Evolutionary conservation across 2,329 filamentous ascomycete species (phyloP).

Genomic region (Neonectria punicea): DNA sequence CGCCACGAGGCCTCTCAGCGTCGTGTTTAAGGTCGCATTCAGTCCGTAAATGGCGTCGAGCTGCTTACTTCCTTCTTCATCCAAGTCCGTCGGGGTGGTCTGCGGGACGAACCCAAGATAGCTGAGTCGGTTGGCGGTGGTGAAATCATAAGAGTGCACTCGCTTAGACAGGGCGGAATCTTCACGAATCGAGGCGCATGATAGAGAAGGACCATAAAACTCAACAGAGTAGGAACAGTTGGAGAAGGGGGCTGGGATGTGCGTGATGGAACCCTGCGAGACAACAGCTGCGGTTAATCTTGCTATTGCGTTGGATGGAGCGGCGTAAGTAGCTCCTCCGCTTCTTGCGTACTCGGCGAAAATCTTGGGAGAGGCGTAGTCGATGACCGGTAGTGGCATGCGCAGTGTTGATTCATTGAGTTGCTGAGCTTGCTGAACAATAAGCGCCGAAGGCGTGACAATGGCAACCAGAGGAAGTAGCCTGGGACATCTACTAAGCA

Average conservation of each 20-base stretch:
- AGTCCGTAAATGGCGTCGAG: too few relatives aligned
- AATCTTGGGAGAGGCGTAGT: not conserved
- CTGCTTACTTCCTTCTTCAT: too few relatives aligned
- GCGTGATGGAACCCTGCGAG: not conserved
- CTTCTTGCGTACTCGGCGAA: not conserved
- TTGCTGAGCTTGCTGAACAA: not conserved
- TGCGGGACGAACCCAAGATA: slow-evolving; percentile 10
- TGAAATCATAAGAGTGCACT: not conserved
- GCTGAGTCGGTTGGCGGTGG: not conserved
- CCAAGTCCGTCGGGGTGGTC: too few relatives aligned
- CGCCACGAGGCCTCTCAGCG: too few relatives aligned
- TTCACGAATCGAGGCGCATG: not conserved
- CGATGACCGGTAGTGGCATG: not conserved
- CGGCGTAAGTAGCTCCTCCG: not conserved
- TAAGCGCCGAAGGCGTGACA: not conserved
- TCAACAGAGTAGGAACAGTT: slow-evolving; percentile 19
- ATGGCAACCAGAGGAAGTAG: slow-evolving; percentile 12
- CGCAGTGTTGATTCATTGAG: not conserved
- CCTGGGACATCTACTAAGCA: not conserved
- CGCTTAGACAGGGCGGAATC: not conserved
- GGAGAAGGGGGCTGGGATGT: slow-evolving; percentile 9
- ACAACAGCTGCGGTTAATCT: not conserved
- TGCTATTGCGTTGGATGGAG: not conserved
- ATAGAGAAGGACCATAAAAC: slow-evolving; percentile 11
- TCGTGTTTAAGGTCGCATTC: too few relatives aligned